Conservation (phyloP, 108 stramenopile genomes). For the Halocafeteria seosinensis region DNA sequence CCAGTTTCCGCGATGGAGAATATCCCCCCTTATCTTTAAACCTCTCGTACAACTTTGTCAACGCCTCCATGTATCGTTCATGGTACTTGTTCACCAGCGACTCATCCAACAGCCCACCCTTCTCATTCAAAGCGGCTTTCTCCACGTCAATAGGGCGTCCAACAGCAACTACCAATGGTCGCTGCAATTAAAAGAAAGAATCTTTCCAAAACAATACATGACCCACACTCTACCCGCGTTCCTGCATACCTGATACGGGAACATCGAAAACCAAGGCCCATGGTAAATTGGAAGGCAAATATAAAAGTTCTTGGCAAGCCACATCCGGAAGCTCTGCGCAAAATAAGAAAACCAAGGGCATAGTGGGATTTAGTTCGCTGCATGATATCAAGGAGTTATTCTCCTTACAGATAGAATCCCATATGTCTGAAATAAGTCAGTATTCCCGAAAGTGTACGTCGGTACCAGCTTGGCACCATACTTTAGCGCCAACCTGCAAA, state of each 20-base stretch:
- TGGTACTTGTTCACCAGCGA: neutral
- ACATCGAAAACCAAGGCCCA: neutral
- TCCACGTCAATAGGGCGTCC: neutral
- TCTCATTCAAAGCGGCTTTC: neutral
- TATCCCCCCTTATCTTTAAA: neutral
- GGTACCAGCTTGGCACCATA: neutral
- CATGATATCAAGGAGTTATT: too few species aligned
- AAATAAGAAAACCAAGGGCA: too few species aligned
- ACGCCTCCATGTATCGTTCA: neutral
- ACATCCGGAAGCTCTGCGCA: neutral
- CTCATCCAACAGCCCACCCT: neutral
- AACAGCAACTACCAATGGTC: neutral
- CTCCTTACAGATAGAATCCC: too few species aligned
- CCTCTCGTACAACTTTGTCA: neutral
- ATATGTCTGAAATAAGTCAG: neutral
- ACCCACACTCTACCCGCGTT: too few species aligned
- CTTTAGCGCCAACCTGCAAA: neutral
- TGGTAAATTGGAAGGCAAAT: neutral
- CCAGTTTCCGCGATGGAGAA: neutral
- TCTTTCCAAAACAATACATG: too few species aligned
- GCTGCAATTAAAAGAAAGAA: too few species aligned
- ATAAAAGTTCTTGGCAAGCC: neutral
- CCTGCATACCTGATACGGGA: too few species aligned
- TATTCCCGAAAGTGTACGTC: neutral
- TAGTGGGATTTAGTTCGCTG: too few species aligned